Base-by-base conservation (phyloP, 495 filamentous ascomycete genomes). In the Corynascus novoguineensis region DNA sequence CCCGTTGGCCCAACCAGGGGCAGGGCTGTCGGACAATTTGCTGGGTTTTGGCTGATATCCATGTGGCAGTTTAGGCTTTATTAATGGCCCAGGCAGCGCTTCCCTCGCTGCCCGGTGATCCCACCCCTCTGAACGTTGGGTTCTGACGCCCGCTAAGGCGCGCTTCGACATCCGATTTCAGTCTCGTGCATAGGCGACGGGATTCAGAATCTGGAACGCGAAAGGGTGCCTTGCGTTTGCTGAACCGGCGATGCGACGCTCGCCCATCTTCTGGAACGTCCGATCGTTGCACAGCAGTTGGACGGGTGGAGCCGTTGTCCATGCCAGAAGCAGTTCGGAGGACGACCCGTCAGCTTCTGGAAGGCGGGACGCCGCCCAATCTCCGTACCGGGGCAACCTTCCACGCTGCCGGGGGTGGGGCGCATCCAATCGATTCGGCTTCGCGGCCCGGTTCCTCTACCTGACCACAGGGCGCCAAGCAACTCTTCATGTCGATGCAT, bases 31-130 rank as follows among this genome's bases (percentile, higher is more conserved):
- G 57, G 67, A 58, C 65, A 65, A 65, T 64, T 66, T 70, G 31
- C 25, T 48, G 56, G 58, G 37, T 69, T 71, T 67, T 65, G 70
- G 66, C 70, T 69, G 68, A 72, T 71, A 42, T 68, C 59, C 60
- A 64, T 57, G 63, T 64, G 63, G 63, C 60, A 66, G 63, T 67
- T 69, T 71, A 71, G 68, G 53, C 68, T 68, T 57, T 51, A 37
- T 57, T 29, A 47, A 24, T 41, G 37, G 46, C 41, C 53, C 50
- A 31, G 60, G 37, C 27, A 28, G 52, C 19, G 50, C 37, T 41
- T 57, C 29, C 49, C 37, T 62, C 40, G 35, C 35, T 66, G 56
- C 57, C 47, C 59, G 60, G 60, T 50, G 56, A 59, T 49, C 55
- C 45, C n/a, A n/a, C n/a, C n/a, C n/a, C 37, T 44, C 52, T 35